Evolutionary conservation across 169 alveolate genomes (phyloP), one percentile per base, ranked within the genome.

Genomic region (Eimeria falciformis): DNA sequence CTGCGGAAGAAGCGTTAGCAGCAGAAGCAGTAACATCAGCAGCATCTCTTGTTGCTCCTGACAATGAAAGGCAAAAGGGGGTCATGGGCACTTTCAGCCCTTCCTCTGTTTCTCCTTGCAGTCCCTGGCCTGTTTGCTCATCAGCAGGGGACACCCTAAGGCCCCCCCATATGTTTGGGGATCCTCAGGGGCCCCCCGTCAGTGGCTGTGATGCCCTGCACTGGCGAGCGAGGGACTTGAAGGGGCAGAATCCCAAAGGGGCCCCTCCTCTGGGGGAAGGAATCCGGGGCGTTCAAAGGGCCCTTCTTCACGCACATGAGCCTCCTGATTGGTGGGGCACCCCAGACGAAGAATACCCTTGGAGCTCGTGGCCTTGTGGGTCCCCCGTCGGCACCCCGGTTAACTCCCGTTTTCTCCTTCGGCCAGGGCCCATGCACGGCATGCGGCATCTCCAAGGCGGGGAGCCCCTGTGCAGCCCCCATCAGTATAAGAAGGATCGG

Each of bases 361-460:
- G 73, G 88, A 78, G 23, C 55, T 53, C 88, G 33, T 78, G 88
- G 88, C 88, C 88, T 53, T 78, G 88, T 68, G 71, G 88, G 47
- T 55, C 18, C 37, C 53, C 75, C 37, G 33, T 3, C 40, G n/a
- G 27, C 29, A 14, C 88, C 62, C 65, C 65, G n/a, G 65, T 1
- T 21, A 53, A 53, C 17, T 12, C 40, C 40, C 2, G 40, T 33
- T 2, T 33, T 33, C 40, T 33, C 2, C 40, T 2, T 33, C 40
- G 40, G 40, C 40, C 40, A 33, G 40, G 2, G 40, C 40, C 40
- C 40, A 2, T 33, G 40, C 40, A 33, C 40, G 40, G 40, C 40
- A 33, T 33, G 0, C 40, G 40, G 40, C 40, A 33, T 33, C 40
- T 2, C 40, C 40, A 33, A 33, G 40, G 40, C 40, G 40, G 40